These are phyloP conservation scores for Cercophora sp. DNA, from an alignment of 495 filamentous ascomycete genomes.

Conservation along the genomic window DNA sequence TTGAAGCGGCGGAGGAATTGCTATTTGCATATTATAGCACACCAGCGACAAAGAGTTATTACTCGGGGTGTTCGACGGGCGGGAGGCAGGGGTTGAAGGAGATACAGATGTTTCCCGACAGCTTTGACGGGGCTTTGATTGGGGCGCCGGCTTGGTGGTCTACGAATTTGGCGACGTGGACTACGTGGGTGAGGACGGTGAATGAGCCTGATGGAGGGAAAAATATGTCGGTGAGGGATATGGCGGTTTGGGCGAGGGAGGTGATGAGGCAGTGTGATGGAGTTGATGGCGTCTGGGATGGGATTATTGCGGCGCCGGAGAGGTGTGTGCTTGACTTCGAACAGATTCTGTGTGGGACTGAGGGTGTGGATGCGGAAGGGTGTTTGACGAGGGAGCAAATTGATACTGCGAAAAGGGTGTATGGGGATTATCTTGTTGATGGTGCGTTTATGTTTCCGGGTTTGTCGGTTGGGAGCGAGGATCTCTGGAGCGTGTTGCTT, in stretches of 20 bases:
- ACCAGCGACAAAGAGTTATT: conserved; percentile 42
- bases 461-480: conserved; percentile 39
- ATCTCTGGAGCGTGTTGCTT: conserved; percentile 35
- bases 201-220: conserved; percentile 39
- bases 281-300: conserved; percentile 58
- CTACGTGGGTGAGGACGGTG: conserved; percentile 24
- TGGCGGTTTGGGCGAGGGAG: conserved; percentile 46
- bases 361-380: conserved; percentile 25
- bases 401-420: conserved; percentile 46
- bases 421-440: conserved; percentile 47
- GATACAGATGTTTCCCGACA: conserved; percentile 41
- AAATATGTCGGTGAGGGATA: conserved; percentile 46
- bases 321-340: conserved; percentile 51
- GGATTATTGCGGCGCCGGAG: conserved; percentile 57
- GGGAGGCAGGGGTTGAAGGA: conserved; percentile 52
- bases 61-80: conserved; percentile 52
- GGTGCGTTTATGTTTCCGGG: conserved; percentile 56
- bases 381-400: conserved; percentile 55
- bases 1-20: conserved; percentile 20
- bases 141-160: conserved; percentile 54
- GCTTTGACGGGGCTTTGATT: conserved; percentile 62
- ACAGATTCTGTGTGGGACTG: conserved; percentile 43
- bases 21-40: conserved; percentile 25
- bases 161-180: conserved; percentile 40
- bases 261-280: conserved; percentile 59